Base-by-base conservation (phyloP, 805 yeast species). In the Metschnikowia matae region DNA sequence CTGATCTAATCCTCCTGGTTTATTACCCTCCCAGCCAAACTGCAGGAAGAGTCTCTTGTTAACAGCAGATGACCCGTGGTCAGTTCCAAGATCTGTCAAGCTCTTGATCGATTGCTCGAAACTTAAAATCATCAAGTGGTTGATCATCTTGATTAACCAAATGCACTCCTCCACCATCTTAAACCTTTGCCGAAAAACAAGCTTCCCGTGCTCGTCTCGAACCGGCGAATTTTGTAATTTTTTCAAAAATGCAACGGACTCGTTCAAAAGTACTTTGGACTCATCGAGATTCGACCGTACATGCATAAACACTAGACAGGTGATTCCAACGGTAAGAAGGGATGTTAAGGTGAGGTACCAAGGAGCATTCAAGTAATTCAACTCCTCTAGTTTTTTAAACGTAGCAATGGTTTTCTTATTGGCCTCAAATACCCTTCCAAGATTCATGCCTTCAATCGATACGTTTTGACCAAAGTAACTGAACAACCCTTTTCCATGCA, bases 131-230 rank as follows among this genome's bases (percentile, higher is more conserved):
- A 78, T 64, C 57, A 81, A 72, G 52, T 77, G 79, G 57, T 80
- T 81, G 51, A 80, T 65, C 70, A 76, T 78, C 53, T 80, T 80
- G 39, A 83, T 57, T 1, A 79, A 81, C 87, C 87, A 83, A n/a
- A 80, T 57, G 57, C 84, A 79, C 60, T 82, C 87, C 40, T 73
- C 70, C 11, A 77, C 78, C 87, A 82, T 82, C 47, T 67, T 70
- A 56, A 71, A 74, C 38, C 78, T 56, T 48, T 64, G 67, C 37
- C 62, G 58, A 40, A 64, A 57, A 10, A 72, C 49, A 5, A 64
- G 54, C 44, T 63, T 65, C 10, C 73, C 70, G 56, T 66, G 51
- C 7, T 57, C 62, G 47, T 65, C 62, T 21, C 61, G 54, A 5
- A 73, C 71, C 33, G 72, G 60, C 23, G 75, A 57, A 32, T 62